Evolutionary conservation across 768 basidiomycete genomes (phyloP), one percentile per base, ranked within the genome.

Genomic region (Russula vinacea): DNA sequence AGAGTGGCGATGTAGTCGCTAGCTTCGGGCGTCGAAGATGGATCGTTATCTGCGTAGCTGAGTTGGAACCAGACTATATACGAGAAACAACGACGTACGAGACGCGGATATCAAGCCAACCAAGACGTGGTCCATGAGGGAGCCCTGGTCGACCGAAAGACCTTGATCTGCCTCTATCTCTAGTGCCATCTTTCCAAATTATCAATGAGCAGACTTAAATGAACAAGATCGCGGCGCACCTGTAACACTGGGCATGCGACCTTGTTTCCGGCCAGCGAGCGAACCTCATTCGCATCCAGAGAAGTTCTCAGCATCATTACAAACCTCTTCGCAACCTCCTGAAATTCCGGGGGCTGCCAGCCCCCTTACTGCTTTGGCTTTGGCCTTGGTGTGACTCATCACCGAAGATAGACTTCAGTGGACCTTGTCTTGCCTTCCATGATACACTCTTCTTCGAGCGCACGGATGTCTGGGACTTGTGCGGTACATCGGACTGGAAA

Each of bases 391-490:
- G 66, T 56, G 77, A 80, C 44, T 70, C 77, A 29, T 81, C 77
- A 26, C 73, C 73, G 67, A 96, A 87, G 14, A 96, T 81, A 3
- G 91, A 92, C 71, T 85, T 89, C 82, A 95, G 86, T 13, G 83
- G 78, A 1, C 88, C 92, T 65, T 92, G 91, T 58, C 83, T 85
- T 53, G 86, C 83, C 71, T 94, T 92, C 84, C 88, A 96, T 16
- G 85, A 81, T 0, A 83, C 81, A 65, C 89, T 92, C 75, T 89
- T 92, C 73, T 91, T 96, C 13, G 92, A 94, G n/a, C 94, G 84
- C 37, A 92, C 66, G 35, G 77, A 73, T 11, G 78, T 77, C 37
- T 71, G 72, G 57, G 71, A 70, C 59, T 76, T 76, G 16, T 75
- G 68, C 17, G 69, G 68, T 26, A 75, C 69, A 17, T 76, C 79